Base-by-base conservation (phyloP, 352 stramenopile species). In the Globisporangium splendens region DNA sequence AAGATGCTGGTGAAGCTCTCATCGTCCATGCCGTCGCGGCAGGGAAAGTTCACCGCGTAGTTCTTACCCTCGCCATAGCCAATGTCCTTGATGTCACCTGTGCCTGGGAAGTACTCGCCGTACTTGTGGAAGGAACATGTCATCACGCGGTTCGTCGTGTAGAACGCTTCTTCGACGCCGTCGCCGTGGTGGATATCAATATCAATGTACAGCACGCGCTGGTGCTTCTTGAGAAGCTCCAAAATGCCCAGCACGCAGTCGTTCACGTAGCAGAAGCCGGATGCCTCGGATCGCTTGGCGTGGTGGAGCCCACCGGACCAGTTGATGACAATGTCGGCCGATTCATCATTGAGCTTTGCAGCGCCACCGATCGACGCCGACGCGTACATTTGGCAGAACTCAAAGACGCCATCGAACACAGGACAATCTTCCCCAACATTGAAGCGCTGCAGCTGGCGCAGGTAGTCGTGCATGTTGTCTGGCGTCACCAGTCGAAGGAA, bases 111-210 rank as follows among this genome's bases (percentile, higher is more conserved):
- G 65, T 98, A 99, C 65, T 99, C 97, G 24, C 97, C 97, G 72
- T 98, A 99, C 78, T 99, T 99, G 80, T 99, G 97, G 74, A 99
- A 99, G 15, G 90, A 97, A 52, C 91, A 92, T 2, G 96, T 99
- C 95, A 99, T 98, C 46, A 99, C 96, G 43, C 96, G 89, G 73
- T 99, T 98, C 49, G 97, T 99, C n/a, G 89, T 93, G 82, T 99
- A 99, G 68, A 99, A 99, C n/a, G 97, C 97, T 66, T 98, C 97
- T 63, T 99, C 97, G 33, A 99, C 97, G 41, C 96, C 97, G 66
- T 99, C 97, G 31, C 96, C 97, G 74, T 99, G 97, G 77, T 99
- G 97, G 66, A 99, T 99, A 70, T 99, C 97, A 84, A 99, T 99
- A 75, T 99, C 97, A 61, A 99, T 99, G 76, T 99, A 99, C 24